Evolutionary conservation across 176 grass and related monocot species (phyloP), one percentile per base, ranked within the genome.

Genomic region (Aegilops tauschii): DNA sequence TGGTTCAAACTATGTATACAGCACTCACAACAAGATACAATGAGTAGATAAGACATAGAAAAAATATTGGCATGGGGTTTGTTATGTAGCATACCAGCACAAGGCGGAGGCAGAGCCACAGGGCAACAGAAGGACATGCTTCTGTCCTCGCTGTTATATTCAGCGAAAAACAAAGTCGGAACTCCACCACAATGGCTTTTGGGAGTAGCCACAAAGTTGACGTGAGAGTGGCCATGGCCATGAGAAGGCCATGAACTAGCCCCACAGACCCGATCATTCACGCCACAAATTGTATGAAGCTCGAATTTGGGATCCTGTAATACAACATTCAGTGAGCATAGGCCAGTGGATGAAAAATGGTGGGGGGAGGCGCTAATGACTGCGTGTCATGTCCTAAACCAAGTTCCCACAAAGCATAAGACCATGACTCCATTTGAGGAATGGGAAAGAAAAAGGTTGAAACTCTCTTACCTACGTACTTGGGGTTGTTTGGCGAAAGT

Each of bases 231-330:
- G 34, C 10, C 34, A 70, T 35, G 5, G 42, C 11, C 42, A 36
- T 3, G 32, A 69, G 32, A 28, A 69, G 17, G 6, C 9, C 32
- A 32, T 14, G 67, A 69, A 18, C 3, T 0, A 37, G 4, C 6
- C 28, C 32, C 17, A 4, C 1, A n/a, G 68, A 70, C 4, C 34
- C 68, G 68, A 39, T 70, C 18, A 70, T 70, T 70, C 34, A 70
- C 68, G 5, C 68, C 68, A 70, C 34, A 70, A n/a, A 70, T 70
- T 4, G 9, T 70, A n/a, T 70, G 67, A 70, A 70, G 68, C 68
- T 70, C 68, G 68, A 70, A 70, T 70, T 69, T 70, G 68, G 68
- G 18, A 70, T 70, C 68, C 68, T 70, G 68, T 37, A 39, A 21
- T 70, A 10, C 9, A 39, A 37, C 18, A 70, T 39, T n/a, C 37